Conservation (phyloP, 139 green algal genomes). For the Picochlorum sp. region DNA sequence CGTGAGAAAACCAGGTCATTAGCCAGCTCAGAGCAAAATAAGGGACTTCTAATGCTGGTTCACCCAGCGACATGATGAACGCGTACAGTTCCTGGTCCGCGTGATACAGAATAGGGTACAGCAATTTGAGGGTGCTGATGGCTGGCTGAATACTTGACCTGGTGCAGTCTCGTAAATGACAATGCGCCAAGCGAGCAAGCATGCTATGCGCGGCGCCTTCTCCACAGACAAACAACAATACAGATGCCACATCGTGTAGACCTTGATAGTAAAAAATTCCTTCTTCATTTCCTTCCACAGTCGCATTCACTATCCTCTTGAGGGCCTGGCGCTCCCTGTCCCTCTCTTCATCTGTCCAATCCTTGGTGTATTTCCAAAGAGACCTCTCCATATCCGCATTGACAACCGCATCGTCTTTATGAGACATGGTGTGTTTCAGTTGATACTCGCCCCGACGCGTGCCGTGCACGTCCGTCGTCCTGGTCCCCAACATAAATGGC, state of each 20-base stretch:
- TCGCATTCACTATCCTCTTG: slow-evolving; percentile 48
- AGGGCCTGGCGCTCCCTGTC: slow-evolving; percentile 34
- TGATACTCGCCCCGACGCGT: not conserved
- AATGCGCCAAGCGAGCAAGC: slow-evolving; percentile 35
- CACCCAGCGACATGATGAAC: slow-evolving; percentile 15
- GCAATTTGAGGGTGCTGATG: slow-evolving; percentile 50
- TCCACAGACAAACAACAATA: slow-evolving; percentile 64
- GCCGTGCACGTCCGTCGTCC: not conserved
- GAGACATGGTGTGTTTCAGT: not conserved
- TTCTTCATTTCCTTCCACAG: slow-evolving; percentile 24
- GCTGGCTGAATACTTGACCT: slow-evolving; percentile 48
- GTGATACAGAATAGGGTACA: slow-evolving; percentile 42
- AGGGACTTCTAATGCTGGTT: slow-evolving; percentile 33
- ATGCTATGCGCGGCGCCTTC: slow-evolving; percentile 39
- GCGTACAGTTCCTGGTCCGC: slow-evolving; percentile 21
- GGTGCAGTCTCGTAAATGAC: slow-evolving; percentile 71
- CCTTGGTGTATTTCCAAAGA: slow-evolving; percentile 55
- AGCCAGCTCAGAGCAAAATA: slow-evolving; percentile 59
- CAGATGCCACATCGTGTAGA: slow-evolving; percentile 76
- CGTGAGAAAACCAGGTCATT: slow-evolving; percentile 87
- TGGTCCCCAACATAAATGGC: slow-evolving; percentile 52
- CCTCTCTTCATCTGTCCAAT: slow-evolving; percentile 34
- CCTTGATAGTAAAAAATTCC: slow-evolving; percentile 73
- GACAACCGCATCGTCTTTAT: slow-evolving; percentile 47
- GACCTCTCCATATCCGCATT: slow-evolving; percentile 61